Evolutionary conservation across 495 filamentous ascomycete species (phyloP), one percentile per base, ranked within the genome.

Genomic region (Penicillium pulvis): DNA sequence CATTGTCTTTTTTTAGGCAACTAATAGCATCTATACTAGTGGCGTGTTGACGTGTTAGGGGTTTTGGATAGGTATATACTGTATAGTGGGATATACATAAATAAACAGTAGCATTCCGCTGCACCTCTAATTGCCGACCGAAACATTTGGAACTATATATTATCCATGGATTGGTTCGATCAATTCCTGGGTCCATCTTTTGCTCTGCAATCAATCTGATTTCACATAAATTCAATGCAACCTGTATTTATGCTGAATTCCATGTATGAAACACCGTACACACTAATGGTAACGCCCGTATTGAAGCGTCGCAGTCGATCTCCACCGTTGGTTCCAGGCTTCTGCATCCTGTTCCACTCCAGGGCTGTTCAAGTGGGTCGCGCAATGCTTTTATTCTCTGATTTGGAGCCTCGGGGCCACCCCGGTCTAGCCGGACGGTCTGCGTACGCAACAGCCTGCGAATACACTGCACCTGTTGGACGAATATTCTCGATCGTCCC

Each of bases 301-400:
- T 53, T 19, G 19, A 57, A 43, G 28, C 35, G 36, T 53, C 55
- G 55, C 58, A 64, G 57, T 7, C 43, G 16, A 65, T 66, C 63
- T 54, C 66, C 66, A 66, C 66, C 56, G 43, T 60, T 62, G 41
- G 55, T 59, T 53, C 58, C 53, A 56, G 60, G 31, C 58, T 53
- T 59, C n/a, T 63, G 44, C 46, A 24, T 56, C 50, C 44, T 55
- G 53, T 61, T 56, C 60, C 66, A 66, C 55, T 46, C 2, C 48
- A 12, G 36, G 50, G n/a, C 47, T 51, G 28, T 33, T 53, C 44
- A 62, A 58, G 66, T 69, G 66, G 66, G 67, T 56, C 64, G 44
- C 12, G 51, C 30, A 61, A 61, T 59, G 53, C 61, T 62, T 60
- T 62, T 35, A 49, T 49, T 62, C 45, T 58, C 56, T 56, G 45